Conservation (phyloP, 2,329 filamentous ascomycete genomes). For the Endoconidiophora polonica region DNA sequence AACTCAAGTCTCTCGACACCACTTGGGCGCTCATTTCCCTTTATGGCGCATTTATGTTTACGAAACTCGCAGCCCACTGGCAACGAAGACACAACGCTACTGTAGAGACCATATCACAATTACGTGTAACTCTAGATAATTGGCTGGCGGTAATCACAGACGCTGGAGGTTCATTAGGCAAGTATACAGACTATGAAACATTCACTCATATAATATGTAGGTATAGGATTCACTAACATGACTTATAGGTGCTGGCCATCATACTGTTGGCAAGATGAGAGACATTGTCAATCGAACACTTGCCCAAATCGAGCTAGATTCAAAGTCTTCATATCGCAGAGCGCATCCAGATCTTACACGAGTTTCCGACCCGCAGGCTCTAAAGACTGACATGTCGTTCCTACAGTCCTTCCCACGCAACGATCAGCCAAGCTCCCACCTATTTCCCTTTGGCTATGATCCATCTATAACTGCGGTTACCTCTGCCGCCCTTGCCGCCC, state of each 20-base stretch:
- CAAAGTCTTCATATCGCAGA: too few relatives aligned
- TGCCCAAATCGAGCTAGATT: conserved; percentile 27
- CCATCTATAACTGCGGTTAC: background rate
- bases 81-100: conserved; percentile 46
- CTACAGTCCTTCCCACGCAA: background rate
- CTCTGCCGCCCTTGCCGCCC: background rate
- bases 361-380: background rate
- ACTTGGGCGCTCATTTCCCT: conserved; percentile 63
- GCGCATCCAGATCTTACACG: background rate
- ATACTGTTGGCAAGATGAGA: conserved; percentile 28
- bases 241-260: conserved; percentile 29
- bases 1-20: conserved; percentile 53
- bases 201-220: background rate
- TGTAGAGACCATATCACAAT: conserved; percentile 36
- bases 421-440: background rate
- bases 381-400: conserved; percentile 3
- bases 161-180: conserved; percentile 49
- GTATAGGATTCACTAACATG: conserved; percentile 12
- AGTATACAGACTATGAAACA: conserved; percentile 17
- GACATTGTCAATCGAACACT: conserved; percentile 35
- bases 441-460: background rate
- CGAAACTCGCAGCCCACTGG: conserved; percentile 52
- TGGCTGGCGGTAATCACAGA: conserved; percentile 56
- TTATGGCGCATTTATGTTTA: conserved; percentile 58
- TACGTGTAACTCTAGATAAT: conserved; percentile 49